Percentiles rank a stretch among this genome's conserved stretches.
Evolutionary conservation across 345 rosid species (phyloP).

Genomic region (Nasturtium officinale): DNA sequence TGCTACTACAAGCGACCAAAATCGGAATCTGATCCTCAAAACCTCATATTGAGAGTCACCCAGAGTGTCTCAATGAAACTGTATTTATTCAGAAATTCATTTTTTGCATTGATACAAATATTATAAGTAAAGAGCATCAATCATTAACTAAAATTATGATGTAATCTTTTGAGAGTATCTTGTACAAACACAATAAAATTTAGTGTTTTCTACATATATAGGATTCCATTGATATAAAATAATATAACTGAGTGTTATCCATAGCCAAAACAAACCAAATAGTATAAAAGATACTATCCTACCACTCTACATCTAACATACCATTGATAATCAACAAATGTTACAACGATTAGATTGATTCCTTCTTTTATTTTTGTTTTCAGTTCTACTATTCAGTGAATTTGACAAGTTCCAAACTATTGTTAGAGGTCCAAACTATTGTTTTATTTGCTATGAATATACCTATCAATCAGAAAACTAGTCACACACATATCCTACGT

Average conservation of each 20-base stretch:
- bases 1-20: too few species aligned
- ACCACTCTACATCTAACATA: not conserved
- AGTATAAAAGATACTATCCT: not conserved
- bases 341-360: not conserved
- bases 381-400: not conserved
- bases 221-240: too few species aligned
- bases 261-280: too few species aligned
- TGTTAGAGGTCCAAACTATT: conserved; percentile 1
- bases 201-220: too few species aligned
- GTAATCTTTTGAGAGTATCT: not conserved
- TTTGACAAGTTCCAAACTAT: not conserved
- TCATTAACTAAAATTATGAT: not conserved
- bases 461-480: not conserved
- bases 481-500: conserved; percentile 11
- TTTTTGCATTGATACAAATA: not conserved
- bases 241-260: too few species aligned
- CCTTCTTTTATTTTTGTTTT: not conserved
- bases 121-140: not conserved
- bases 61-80: too few species aligned
- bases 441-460: not conserved
- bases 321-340: not conserved
- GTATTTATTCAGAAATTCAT: too few species aligned
- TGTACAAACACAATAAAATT: too few species aligned
- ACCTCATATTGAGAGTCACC: too few species aligned
- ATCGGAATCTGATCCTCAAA: too few species aligned